These are phyloP conservation scores for Noccaea bulbosa DNA, from an alignment of 345 rosid genomes.

Conservation along the genomic window DNA sequence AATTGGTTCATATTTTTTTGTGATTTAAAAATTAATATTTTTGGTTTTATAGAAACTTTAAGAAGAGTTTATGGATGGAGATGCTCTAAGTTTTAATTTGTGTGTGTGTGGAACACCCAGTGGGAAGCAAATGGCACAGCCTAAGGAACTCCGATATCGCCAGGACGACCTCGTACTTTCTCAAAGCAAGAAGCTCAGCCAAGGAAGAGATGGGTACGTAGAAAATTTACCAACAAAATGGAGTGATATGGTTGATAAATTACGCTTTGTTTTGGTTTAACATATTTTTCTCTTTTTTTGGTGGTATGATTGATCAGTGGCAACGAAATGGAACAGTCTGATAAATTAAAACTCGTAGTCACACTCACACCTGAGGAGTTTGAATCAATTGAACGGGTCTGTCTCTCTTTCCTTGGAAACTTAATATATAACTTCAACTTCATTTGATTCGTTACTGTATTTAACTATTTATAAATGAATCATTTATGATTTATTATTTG, in stretches of 20 bases:
- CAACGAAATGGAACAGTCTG: slow-evolving; percentile 8
- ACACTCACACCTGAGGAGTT: slow-evolving; percentile 78
- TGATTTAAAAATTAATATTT: too few species aligned
- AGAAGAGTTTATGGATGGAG: too few species aligned
- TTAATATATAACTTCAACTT: background rate
- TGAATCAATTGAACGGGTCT: slow-evolving; percentile 74
- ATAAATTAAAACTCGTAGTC: slow-evolving; percentile 39
- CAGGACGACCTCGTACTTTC: background rate
- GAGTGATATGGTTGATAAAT: background rate
- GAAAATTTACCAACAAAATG: background rate
- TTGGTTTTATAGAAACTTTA: too few species aligned
- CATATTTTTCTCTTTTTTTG: background rate
- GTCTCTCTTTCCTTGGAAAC: slow-evolving; percentile 1
- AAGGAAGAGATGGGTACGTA: background rate
- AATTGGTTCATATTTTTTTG: too few species aligned
- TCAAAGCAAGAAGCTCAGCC: background rate
- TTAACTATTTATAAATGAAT: too few species aligned
- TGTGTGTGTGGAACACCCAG: background rate
- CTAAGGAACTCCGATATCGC: background rate
- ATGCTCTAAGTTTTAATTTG: background rate
- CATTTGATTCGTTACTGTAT: background rate
- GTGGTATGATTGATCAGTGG: slow-evolving; percentile 9
- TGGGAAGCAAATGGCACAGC: background rate
- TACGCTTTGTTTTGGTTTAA: background rate
- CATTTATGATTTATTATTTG: too few species aligned